Base-by-base conservation (phyloP, 768 basidiomycete species). In the Russula olivacea region DNA sequence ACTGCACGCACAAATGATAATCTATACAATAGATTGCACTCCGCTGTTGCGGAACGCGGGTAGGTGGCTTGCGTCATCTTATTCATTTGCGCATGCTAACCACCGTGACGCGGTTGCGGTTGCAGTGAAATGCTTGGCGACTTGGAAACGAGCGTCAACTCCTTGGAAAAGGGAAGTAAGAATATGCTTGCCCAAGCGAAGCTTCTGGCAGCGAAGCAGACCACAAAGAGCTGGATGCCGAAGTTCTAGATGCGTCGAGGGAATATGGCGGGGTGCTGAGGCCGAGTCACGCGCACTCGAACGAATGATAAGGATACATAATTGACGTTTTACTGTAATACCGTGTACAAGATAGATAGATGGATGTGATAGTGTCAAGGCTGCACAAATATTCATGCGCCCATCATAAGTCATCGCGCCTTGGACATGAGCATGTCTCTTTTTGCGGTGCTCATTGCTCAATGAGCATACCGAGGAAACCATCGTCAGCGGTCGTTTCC, bases 181-280 rank as follows among this genome's bases (percentile, higher is more conserved):
- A 80, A 75, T 66, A 87, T 89, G 86, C 79, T 83, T 1, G 69
- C 78, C 1, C 85, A 89, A 79, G 86, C 87, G 7, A 88, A 86
- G 70, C 76, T 78, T 45, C 70, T 87, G 6, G 87, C 87, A 17
- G 74, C 84, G 15, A 78, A 84, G 67, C 84, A 88, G 68, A 79
- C 80, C 1, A 78, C 83, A 23, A 88, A 85, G 73, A 77, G 79
- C 34, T 88, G 87, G 86, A 84, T 88, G 72, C 79, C 80, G 17
- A 79, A 85, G 53, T 83, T 69, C 75, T 59, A 59, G 58, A 54
- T 15, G 38, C 25, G 10, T 38, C 9, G 23, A 40, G 25, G 45
- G n/a, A 41, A 51, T 43, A 28, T 30, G 19, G 32, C 41, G 43
- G 23, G 19, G 50, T 19, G 23, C 32, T 15, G 14, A 25, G 25